Evolutionary conservation across 306 rosid species (phyloP), one percentile per base, ranked within the genome.

Genomic region (Castanea sativa): DNA sequence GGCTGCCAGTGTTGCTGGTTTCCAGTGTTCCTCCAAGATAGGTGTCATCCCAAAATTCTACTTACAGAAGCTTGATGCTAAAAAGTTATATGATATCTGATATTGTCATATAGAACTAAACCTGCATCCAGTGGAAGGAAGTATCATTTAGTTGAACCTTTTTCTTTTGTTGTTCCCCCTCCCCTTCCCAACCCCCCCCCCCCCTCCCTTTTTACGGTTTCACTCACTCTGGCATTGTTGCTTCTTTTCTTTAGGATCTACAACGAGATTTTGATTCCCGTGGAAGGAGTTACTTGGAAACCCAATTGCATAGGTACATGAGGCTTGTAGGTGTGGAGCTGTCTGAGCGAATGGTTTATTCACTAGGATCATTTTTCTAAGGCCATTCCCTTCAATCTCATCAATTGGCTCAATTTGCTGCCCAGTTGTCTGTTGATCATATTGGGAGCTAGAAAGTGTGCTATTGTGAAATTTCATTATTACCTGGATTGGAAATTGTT

Each of bases 301-400:
- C 81, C 32, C 97, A 86, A 88, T 73, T 93, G 93, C 88, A 45
- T 73, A 83, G 81, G 76, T 96, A 91, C 87, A 84, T 41, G 78
- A 85, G 79, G 27, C 93, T 90, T 21, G 99, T 89, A 56, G 98
- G 98, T 59, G 43, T 83, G 45, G 89, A 79, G 81, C 83, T 96
- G 8, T 88, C 94, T 1, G 93, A 89, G 86, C 87, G 88, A 80
- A 85, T 93, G 87, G 88, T 91, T 32, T 90, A 82, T 83, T 87
- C 84, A 69, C 85, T 89, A 7, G 73, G 80, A 43, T 81, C 83
- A 89, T 78, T 73, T 81, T 60, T 63, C 19, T 4, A 9, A 18
- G 12, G 45, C 16, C 51, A 67, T 43, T 18, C 3, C 71, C 27
- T 18, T 13, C 14, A 67, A 7, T 67, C 11, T 65, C 71, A 9